phyloP scores from a whole-genome alignment of 306 rosid genomes.

The Dalbergia cochinchinensis region DNA sequence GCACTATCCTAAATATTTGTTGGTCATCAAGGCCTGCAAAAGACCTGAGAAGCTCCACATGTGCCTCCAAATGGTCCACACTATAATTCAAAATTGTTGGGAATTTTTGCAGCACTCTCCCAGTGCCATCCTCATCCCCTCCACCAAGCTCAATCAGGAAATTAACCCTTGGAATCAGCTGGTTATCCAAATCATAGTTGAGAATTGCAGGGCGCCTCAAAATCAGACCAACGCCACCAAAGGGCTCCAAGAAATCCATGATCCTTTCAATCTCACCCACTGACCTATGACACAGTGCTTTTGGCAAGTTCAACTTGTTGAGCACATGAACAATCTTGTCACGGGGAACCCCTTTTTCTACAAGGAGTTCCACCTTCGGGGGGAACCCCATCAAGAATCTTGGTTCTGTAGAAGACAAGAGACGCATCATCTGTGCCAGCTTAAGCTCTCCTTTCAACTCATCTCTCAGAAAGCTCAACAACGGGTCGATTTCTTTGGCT shows the following conservation, averaged over 20 bases:
- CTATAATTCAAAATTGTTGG: constrained; percentile 69
- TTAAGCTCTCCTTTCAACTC: too few species aligned
- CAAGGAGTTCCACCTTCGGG: too few species aligned
- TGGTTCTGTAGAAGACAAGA: too few species aligned
- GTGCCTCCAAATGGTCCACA: constrained; percentile 60
- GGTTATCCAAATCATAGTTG: constrained; percentile 67
- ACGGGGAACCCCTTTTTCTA: too few species aligned
- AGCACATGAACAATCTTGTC: too few species aligned
- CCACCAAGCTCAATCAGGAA: constrained; percentile 60
- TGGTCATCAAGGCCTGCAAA: constrained; percentile 64
- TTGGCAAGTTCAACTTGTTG: too few species aligned
- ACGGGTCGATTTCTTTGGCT: too few species aligned
- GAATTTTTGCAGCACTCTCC: constrained; percentile 57
- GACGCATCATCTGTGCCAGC: too few species aligned
- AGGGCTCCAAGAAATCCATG: constrained; percentile 56
- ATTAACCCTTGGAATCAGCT: constrained; percentile 64
- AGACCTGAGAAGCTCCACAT: constrained; percentile 66
- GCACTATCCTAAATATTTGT: constrained; percentile 69
- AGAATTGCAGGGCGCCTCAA: constrained; percentile 61
- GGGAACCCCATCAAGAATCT: too few species aligned
- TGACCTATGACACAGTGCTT: constrained; percentile 11
- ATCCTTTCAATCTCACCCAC: constrained; percentile 61
- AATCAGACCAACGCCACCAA: constrained; percentile 70
- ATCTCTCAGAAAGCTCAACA: too few species aligned
- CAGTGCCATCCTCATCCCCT: constrained; percentile 61